phyloP scores from a whole-genome alignment of 2,329 filamentous ascomycete species.

The Fusarium circinatum region DNA sequence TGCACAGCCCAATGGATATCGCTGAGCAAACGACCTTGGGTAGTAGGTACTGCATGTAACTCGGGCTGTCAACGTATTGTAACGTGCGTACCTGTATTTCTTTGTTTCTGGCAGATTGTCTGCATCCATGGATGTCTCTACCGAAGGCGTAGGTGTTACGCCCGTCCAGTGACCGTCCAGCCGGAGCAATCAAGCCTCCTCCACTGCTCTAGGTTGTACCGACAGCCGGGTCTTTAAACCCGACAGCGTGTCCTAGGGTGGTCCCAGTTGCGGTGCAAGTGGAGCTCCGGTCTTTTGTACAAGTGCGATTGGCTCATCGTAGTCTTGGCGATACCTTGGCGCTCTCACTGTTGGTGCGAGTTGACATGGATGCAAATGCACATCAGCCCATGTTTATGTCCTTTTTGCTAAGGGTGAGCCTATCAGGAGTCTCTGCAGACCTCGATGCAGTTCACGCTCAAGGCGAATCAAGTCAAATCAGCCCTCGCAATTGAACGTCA shows the following conservation, averaged over 20 bases:
- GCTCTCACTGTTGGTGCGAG: background rate
- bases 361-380: constrained; percentile 20
- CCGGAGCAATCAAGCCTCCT: constrained; percentile 30
- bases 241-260: constrained; percentile 36
- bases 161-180: constrained; percentile 28
- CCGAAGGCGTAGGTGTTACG: constrained; percentile 5
- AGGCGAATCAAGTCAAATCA: background rate
- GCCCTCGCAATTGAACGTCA: constrained; percentile 21
- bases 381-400: constrained; percentile 23
- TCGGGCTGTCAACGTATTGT: background rate
- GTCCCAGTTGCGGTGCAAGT: constrained; percentile 31
- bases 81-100: background rate
- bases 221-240: constrained; percentile 42
- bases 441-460: background rate
- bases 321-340: constrained; percentile 10
- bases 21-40: background rate
- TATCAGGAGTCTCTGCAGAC: constrained; percentile 20
- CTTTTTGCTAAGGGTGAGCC: constrained; percentile 4
- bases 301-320: constrained; percentile 7
- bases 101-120: constrained; percentile 14
- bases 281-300: constrained; percentile 19
- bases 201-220: constrained; percentile 29
- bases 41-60: background rate
- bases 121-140: constrained; percentile 5
- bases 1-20: background rate